Evolutionary conservation across 202 grass and related monocot genomes (phyloP).

Genomic region (Eragrostis tef): DNA sequence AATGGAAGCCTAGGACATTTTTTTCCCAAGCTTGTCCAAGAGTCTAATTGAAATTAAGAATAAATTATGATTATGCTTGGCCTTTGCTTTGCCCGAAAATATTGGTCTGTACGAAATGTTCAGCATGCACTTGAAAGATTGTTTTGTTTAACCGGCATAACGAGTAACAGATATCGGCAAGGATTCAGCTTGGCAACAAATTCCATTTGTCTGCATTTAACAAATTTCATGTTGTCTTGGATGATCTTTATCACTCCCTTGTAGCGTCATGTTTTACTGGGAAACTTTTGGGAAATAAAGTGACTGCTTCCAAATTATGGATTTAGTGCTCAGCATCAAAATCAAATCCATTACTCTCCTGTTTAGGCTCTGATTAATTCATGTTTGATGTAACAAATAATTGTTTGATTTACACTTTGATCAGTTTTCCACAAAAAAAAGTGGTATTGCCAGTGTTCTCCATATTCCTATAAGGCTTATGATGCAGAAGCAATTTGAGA

Average conservation of each 20-base stretch:
- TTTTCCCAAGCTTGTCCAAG: neutral
- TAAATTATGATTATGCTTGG: neutral
- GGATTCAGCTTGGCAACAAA: slow-evolving; percentile 24
- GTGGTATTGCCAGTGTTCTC: neutral
- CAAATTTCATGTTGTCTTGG: neutral
- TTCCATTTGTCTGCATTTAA: slow-evolving; percentile 16
- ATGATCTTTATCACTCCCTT: slow-evolving; percentile 17
- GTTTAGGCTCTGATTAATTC: slow-evolving; percentile 30
- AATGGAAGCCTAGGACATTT: neutral
- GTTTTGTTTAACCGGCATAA: neutral
- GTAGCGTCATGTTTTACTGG: neutral
- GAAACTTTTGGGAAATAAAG: neutral
- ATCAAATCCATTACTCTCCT: neutral
- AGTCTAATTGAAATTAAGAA: slow-evolving; percentile 12
- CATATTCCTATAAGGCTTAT: slow-evolving; percentile 23
- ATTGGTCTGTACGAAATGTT: neutral
- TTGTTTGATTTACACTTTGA: slow-evolving; percentile 27
- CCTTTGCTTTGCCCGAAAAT: neutral
- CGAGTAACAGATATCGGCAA: slow-evolving; percentile 13
- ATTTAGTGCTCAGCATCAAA: slow-evolving; percentile 17
- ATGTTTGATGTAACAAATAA: neutral
- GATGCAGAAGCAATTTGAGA: slow-evolving; percentile 17
- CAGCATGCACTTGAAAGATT: neutral
- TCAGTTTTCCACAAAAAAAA: neutral
- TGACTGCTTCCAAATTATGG: neutral